Base-by-base conservation (phyloP, 352 stramenopile genomes). In the Blastocystis sp. region DNA sequence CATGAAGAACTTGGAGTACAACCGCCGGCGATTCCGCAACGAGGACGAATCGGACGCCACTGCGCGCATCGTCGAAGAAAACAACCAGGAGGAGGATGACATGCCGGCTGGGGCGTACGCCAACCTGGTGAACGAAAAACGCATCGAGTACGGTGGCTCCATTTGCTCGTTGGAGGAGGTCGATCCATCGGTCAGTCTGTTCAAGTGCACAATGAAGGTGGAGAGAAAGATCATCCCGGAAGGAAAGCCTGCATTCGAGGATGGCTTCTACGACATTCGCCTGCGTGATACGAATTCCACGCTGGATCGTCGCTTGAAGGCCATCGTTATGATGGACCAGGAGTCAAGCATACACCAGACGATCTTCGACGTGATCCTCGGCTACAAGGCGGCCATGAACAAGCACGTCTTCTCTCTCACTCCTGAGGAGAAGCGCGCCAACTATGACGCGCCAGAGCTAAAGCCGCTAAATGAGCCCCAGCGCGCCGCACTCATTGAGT, bases 401-500 rank as follows among this genome's bases (percentile, higher is more conserved):
- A 66, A 54, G 42, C 40, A 69, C 14, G 21, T 21, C 21, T 84
- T 88, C 78, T 88, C 34, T n/a, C 9, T 77, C 28, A 40, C 42
- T 9, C 14, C 42, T 10, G 45, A 42, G 4, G 63, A 76, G 6
- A 28, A 38, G 2, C 19, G 45, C 19, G 45, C 38, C 28, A 34
- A 59, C 3, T 63, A 43, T 19, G 43, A 84, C 48, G 74, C 59
- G n/a, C 74, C 74, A 10, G 54, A 24, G 70, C 21, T 84, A 14
- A 34, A 11, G 24, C 52, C 74, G 0, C 38, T 84, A 0, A 84
- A 84, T 45, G 28, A 69, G 34, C 90, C 89, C 0, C 97, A 99
- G 90, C 94, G 97, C 87, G 92, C 95, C 68, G 97, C 97, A 24
- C 94, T 99, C 3, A 94, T 94, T 43, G 92, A 94, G 69, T 96